Percentiles rank a stretch among this genome's conserved stretches.
phyloP scores from a whole-genome alignment of 345 rosid genomes.

The Gossypium stocksii region DNA sequence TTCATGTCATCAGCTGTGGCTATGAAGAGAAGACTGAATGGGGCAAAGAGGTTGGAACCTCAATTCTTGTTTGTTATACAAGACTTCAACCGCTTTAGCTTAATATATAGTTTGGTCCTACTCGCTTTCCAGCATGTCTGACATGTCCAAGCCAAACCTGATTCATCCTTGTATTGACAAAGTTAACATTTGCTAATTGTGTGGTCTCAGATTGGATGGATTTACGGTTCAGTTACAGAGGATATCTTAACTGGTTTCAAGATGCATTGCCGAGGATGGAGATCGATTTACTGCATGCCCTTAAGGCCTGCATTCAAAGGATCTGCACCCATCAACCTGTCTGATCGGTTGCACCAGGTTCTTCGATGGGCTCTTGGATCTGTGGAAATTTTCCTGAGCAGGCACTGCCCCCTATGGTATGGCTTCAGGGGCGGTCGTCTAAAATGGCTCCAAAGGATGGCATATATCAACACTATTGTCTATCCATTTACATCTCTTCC shows the following conservation, averaged over 20 bases:
- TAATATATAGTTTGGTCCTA: neutral
- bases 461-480: constrained; percentile 87
- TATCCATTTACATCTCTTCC: constrained; percentile 96
- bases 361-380: constrained; percentile 99
- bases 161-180: neutral
- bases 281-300: constrained; percentile 96
- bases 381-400: constrained; percentile 87
- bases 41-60: constrained; percentile 84
- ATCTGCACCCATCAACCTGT: constrained; percentile 91
- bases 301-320: constrained; percentile 97
- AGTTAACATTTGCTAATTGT: neutral
- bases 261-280: constrained; percentile 99
- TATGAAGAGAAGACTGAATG: constrained; percentile 94
- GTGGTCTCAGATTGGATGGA: constrained; percentile 82
- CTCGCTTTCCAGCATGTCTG: neutral
- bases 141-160: too few relatives aligned
- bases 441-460: constrained; percentile 83
- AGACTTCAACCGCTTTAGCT: too few relatives aligned
- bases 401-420: constrained; percentile 98
- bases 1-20: constrained; percentile 91
- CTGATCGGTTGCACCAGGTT: constrained; percentile 90
- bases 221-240: constrained; percentile 91
- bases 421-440: constrained; percentile 94
- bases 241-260: constrained; percentile 93
- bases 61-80: neutral